phyloP scores from a whole-genome alignment of 2,329 filamentous ascomycete genomes.

The Aspergillus eucalypticola region DNA sequence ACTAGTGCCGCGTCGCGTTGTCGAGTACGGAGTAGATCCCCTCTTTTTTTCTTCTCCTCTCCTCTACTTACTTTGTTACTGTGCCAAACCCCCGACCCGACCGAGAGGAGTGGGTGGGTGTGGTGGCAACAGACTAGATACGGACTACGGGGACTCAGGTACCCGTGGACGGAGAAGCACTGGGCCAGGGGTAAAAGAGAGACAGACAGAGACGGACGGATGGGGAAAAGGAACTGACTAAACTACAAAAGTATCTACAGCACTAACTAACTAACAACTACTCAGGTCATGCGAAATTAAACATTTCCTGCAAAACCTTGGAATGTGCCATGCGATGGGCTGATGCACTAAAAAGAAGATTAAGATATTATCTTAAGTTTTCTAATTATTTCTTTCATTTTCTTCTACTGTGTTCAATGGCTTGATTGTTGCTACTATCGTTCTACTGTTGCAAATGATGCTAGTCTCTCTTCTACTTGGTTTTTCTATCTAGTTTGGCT shows the following conservation, averaged over 20 bases:
- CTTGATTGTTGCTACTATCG: too few relatives aligned
- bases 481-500: too few relatives aligned
- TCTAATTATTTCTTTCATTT: too few relatives aligned
- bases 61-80: too few relatives aligned
- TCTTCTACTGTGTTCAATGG: too few relatives aligned
- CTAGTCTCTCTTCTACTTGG: background rate
- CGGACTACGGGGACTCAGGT: background rate
- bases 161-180: conserved; percentile 10
- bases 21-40: background rate
- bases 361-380: too few relatives aligned
- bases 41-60: background rate
- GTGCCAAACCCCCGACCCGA: background rate
- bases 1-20: background rate
- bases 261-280: too few relatives aligned
- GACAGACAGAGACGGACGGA: background rate
- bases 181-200: conserved; percentile 14
- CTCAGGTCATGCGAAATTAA: background rate
- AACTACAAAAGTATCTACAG: conserved; percentile 1
- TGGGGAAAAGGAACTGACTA: conserved; percentile 9
- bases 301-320: background rate
- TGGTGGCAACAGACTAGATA: background rate
- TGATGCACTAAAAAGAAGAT: too few relatives aligned
- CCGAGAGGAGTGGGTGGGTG: background rate
- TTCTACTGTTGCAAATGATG: background rate
- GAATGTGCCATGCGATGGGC: conserved; percentile 2